Evolutionary conservation across 306 rosid genomes (phyloP).

Genomic region (Erythrophleum fordii): DNA sequence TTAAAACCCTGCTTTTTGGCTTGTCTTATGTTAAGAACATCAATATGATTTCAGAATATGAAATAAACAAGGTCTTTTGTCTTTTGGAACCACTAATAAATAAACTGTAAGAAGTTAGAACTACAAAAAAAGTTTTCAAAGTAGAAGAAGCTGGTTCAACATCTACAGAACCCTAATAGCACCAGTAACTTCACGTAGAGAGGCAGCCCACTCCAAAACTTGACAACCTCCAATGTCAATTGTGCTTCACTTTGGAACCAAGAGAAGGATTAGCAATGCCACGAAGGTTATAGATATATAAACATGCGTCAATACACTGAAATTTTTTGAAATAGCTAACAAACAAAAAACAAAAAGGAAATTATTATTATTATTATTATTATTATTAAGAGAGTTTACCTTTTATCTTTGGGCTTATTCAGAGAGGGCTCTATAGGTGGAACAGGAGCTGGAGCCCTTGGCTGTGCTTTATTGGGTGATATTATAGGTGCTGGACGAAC

Average conservation of each 20-base stretch:
- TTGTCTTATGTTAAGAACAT: neutral
- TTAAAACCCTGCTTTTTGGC: neutral
- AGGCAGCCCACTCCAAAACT: neutral
- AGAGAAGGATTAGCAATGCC: neutral
- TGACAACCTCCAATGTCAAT: neutral
- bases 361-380: no score
- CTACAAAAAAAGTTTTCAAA: neutral
- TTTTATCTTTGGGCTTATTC: conserved; percentile 56
- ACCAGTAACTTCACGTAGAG: neutral
- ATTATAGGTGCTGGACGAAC: conserved; percentile 54
- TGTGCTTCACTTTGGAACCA: neutral
- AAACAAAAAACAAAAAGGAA: neutral
- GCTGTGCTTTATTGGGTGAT: conserved; percentile 51
- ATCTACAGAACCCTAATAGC: neutral
- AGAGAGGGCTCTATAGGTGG: conserved; percentile 67
- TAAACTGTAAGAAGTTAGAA: neutral
- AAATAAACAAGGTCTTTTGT: neutral
- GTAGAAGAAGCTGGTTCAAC: neutral
- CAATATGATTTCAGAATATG: neutral
- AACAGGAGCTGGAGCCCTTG: conserved; percentile 62
- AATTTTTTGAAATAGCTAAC: neutral
- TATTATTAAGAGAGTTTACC: conserved; percentile 44
- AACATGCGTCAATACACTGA: neutral
- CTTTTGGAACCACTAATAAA: neutral
- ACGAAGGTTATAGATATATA: neutral